Percentiles rank a stretch among this genome's conserved stretches.
Evolutionary conservation across 2,329 filamentous ascomycete species (phyloP).

Genomic region (Hyphodiscus sp.): DNA sequence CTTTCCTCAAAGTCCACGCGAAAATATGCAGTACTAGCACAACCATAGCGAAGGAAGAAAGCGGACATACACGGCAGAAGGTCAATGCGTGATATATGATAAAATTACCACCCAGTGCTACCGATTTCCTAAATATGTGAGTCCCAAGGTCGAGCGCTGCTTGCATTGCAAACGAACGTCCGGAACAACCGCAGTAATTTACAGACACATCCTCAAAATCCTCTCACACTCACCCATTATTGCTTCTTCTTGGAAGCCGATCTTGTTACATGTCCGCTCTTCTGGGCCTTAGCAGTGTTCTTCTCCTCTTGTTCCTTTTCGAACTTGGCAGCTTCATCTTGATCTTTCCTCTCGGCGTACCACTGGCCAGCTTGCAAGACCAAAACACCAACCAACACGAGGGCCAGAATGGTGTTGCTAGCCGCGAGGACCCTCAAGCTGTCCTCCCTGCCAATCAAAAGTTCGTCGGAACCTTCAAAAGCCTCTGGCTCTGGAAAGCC

Average conservation of each 20-base stretch:
- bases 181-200: background rate
- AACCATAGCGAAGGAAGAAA: background rate
- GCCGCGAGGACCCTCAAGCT: constrained; percentile 85
- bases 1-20: no score
- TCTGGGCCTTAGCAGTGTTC: constrained; percentile 34
- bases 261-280: constrained; percentile 24
- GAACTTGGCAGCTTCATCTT: constrained; percentile 66
- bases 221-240: constrained; percentile 2
- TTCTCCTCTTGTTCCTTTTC: constrained; percentile 47
- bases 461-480: constrained; percentile 47
- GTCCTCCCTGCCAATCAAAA: constrained; percentile 76
- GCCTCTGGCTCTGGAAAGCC: constrained; percentile 46
- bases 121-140: background rate
- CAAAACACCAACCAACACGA: constrained; percentile 85
- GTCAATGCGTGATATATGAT: background rate
- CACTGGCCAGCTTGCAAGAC: constrained; percentile 95
- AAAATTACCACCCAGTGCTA: background rate
- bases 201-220: background rate
- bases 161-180: background rate
- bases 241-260: constrained; percentile 32
- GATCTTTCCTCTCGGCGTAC: constrained; percentile 95
- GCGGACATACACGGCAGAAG: background rate
- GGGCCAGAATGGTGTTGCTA: constrained; percentile 90
- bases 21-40: no score
- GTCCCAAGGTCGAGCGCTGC: background rate